Evolutionary conservation across 1,284 basidiomycete genomes (phyloP).

Genomic region (Microbotryomycetes sp.): DNA sequence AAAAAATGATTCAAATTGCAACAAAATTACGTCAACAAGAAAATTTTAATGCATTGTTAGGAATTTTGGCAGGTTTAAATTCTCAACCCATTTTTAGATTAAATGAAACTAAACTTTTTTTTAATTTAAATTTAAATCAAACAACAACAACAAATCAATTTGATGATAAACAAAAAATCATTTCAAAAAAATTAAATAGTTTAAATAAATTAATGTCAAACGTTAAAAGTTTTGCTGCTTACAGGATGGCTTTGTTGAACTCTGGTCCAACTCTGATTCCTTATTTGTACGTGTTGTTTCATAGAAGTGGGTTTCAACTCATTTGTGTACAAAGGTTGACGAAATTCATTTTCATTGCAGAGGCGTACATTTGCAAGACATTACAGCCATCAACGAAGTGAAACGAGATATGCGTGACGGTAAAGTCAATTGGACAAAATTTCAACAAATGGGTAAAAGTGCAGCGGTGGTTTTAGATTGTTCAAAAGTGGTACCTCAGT

Average conservation of each 20-base stretch:
- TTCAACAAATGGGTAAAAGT: slow-evolving; percentile 35
- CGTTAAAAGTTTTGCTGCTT: slow-evolving; percentile 37
- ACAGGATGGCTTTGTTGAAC: slow-evolving; percentile 37
- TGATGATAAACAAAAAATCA: slow-evolving; percentile 16
- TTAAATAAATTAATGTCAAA: slow-evolving; percentile 39
- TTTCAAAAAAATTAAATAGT: slow-evolving; percentile 36
- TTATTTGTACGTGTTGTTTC: slow-evolving; percentile 38
- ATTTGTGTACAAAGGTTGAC: neutral
- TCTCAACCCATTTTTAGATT: slow-evolving; percentile 38
- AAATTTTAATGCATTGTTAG: slow-evolving; percentile 40
- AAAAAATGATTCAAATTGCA: slow-evolving; percentile 38
- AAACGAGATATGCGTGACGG: slow-evolving; percentile 38
- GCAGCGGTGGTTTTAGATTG: slow-evolving; percentile 37
- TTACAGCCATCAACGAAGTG: slow-evolving; percentile 38
- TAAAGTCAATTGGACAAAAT: slow-evolving; percentile 40
- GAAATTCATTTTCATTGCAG: slow-evolving; percentile 8
- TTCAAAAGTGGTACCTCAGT: slow-evolving; percentile 24
- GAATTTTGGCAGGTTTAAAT: slow-evolving; percentile 39
- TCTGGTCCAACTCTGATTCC: slow-evolving; percentile 36
- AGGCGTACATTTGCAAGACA: slow-evolving; percentile 40
- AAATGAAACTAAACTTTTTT: slow-evolving; percentile 31
- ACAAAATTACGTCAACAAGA: slow-evolving; percentile 35
- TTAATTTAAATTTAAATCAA: slow-evolving; percentile 31
- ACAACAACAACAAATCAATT: slow-evolving; percentile 2
- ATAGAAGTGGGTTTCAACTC: neutral